Evolutionary conservation across 805 yeast species (phyloP).

Genomic region (Debaryomyces prosopidis): DNA sequence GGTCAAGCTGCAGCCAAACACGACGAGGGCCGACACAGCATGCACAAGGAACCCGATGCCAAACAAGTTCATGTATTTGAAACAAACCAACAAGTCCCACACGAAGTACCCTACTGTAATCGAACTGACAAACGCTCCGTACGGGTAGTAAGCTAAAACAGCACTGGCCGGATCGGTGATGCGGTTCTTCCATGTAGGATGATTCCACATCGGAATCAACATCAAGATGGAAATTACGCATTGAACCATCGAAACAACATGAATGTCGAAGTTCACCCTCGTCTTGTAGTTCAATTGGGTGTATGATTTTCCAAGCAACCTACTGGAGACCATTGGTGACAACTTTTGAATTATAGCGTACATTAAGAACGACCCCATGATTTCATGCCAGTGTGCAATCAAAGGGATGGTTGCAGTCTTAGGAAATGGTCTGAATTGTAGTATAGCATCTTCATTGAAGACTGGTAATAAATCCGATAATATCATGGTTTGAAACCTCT

Average conservation of each 20-base stretch:
- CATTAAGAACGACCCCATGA: constrained; percentile 56
- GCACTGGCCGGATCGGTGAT: constrained; percentile 40
- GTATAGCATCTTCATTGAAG: constrained; percentile 42
- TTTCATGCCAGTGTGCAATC: constrained; percentile 73
- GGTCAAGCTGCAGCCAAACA: constrained; percentile 59
- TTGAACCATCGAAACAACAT: constrained; percentile 85
- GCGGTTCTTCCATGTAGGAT: constrained; percentile 43
- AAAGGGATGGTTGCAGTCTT: constrained; percentile 42
- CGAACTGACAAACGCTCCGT: constrained; percentile 71
- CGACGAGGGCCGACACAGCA: constrained; percentile 78
- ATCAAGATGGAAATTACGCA: constrained; percentile 61
- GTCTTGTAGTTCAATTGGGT: constrained; percentile 44
- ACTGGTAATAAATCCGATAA: constrained; percentile 18
- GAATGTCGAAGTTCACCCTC: constrained; percentile 82
- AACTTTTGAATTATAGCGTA: constrained; percentile 56
- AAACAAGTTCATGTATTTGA: constrained; percentile 61
- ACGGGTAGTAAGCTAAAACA: constrained; percentile 71
- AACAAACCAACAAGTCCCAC: constrained; percentile 84
- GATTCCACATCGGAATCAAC: constrained; percentile 65
- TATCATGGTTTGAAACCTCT: background rate
- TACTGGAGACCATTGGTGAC: constrained; percentile 52
- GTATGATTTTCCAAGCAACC: constrained; percentile 56
- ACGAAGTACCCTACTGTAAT: constrained; percentile 81
- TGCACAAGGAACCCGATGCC: constrained; percentile 84
- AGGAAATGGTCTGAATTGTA: constrained; percentile 48